Evolutionary conservation across 2,329 filamentous ascomycete species (phyloP), one percentile per base, ranked within the genome.

Genomic region (Diaporthe ilicicola): DNA sequence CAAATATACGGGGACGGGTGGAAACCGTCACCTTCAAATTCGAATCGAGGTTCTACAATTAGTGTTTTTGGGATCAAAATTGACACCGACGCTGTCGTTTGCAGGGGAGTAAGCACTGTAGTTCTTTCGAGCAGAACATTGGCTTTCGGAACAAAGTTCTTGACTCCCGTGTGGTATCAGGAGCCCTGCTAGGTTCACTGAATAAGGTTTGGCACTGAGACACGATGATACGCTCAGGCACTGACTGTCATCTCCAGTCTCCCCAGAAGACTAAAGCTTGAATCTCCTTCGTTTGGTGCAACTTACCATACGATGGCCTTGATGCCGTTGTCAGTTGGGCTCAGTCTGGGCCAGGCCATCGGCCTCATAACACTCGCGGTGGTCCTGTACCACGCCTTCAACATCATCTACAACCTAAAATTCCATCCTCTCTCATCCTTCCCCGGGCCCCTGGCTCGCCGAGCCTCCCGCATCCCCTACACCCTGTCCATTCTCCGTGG

Each of bases 391-490:
- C 34, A 22, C 12, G 22, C 32, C 19, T 12, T 42, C 5, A 71
- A 13, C 55, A 44, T 66, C 39, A 62, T 62, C n/a, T 62, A 62
- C 29, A 62, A 62, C 7, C 12, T 62, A 6, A 42, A 19, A 3
- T 48, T 62, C 27, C 59, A 62, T 27, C 42, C 59, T 12, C 42
- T 62, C 19, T 22, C 42, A 19, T 48, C 42, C 17, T 62, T 62
- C 27, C 59, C 59, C 1, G 59, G 59, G 1, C 59, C 59, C 12
- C 42, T 37, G 5, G 13, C n/a, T 29, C 59, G 8, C 19, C 27
- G 42, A 7, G 59, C 59, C 59, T 62, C 42, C 19, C 59, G 59
- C 19, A 32, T 62, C 42, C 59, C 59, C 3, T 62, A 62, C 29
- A 62, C 59, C 10, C 19, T 62, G 17, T 62, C 59, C 27, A 62